These are phyloP conservation scores for Dipodascus albidus DNA, from an alignment of 805 yeast genomes.

Conservation along the genomic window DNA sequence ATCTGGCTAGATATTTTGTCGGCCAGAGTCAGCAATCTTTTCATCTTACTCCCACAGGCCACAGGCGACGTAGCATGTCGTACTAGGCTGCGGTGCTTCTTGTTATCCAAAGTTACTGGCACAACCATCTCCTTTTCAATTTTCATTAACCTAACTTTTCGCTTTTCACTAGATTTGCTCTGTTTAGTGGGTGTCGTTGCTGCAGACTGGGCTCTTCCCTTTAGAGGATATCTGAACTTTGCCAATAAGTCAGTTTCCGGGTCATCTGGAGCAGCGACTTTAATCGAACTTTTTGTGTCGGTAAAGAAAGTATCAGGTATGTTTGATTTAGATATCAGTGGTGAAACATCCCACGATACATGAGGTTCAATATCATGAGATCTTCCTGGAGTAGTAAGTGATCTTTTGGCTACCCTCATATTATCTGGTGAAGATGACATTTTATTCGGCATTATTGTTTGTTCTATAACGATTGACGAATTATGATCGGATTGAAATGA, in stretches of 20 bases:
- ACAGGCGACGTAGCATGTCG: not conserved
- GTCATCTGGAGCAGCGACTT: constrained; percentile 7
- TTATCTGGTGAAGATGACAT: not conserved
- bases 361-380: not conserved
- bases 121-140: too few relatives aligned
- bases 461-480: not conserved
- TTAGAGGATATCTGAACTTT: constrained; percentile 6
- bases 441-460: not conserved
- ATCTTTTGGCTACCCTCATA: not conserved
- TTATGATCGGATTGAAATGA: not conserved
- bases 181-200: not conserved
- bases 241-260: constrained; percentile 16
- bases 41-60: not conserved
- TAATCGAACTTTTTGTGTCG: not conserved
- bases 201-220: not conserved
- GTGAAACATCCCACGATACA: not conserved
- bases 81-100: not conserved
- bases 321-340: not conserved
- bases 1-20: not conserved
- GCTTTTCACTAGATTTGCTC: not conserved
- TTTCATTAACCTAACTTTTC: too few relatives aligned
- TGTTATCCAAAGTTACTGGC: too few relatives aligned
- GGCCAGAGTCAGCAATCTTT: not conserved
- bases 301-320: not conserved
- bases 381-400: not conserved